Evolutionary conservation across 176 grass and related monocot species (phyloP).

Genomic region (Pharus latifolius): DNA sequence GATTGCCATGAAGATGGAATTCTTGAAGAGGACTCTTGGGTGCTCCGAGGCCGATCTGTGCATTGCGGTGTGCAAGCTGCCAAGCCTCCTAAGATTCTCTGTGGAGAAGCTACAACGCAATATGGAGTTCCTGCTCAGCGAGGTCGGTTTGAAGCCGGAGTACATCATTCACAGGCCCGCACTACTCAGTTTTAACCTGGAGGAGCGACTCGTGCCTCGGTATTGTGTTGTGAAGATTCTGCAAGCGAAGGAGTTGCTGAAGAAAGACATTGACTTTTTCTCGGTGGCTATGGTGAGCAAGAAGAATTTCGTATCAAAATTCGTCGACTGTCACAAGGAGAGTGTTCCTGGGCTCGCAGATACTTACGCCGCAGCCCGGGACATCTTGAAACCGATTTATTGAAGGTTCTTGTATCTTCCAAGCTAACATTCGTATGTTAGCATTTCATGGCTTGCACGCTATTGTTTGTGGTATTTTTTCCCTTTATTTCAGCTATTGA

Average conservation of each 20-base stretch:
- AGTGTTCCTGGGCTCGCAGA: slow-evolving; percentile 8
- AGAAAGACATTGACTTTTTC: not conserved
- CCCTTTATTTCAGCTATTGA: no score
- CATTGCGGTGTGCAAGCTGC: not conserved
- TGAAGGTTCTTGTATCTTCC: not conserved
- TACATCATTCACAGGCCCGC: not conserved
- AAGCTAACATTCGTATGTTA: not conserved
- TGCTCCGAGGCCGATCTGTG: slow-evolving; percentile 18
- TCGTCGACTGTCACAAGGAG: slow-evolving; percentile 19
- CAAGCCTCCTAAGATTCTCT: not conserved
- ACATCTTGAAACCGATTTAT: not conserved
- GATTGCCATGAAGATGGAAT: slow-evolving; percentile 11
- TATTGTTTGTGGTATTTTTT: no score
- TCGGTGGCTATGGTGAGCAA: not conserved
- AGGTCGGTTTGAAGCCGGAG: not conserved
- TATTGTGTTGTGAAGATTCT: slow-evolving; percentile 28
- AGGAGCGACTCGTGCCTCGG: slow-evolving; percentile 25
- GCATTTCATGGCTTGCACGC: no score
- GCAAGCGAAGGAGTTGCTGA: slow-evolving; percentile 10
- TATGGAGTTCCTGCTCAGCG: slow-evolving; percentile 20
- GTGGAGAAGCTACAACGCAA: not conserved
- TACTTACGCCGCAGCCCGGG: slow-evolving; percentile 4
- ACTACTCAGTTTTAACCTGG: slow-evolving; percentile 24
- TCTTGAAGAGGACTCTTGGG: slow-evolving; percentile 22
- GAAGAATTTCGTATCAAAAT: slow-evolving; percentile 3